Evolutionary conservation across 768 basidiomycete genomes (phyloP).

Genomic region (Mycena latifolia): DNA sequence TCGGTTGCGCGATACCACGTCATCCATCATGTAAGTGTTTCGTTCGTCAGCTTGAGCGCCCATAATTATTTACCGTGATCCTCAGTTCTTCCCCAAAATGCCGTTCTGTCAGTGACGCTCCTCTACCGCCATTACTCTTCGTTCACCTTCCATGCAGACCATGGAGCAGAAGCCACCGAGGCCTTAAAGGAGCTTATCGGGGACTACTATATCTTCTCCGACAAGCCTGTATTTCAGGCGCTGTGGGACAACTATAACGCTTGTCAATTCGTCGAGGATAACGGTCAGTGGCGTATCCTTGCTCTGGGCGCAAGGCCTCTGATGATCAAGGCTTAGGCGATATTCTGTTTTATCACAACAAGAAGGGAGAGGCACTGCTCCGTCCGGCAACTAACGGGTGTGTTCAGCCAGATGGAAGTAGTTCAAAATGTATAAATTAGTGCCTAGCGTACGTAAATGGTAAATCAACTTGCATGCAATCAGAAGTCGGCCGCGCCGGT

Average conservation of each 20-base stretch:
- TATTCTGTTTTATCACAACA: constrained; percentile 30
- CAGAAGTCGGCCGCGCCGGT: no score
- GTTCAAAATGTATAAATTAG: no score
- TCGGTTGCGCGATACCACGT: constrained; percentile 74
- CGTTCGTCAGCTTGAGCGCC: background rate
- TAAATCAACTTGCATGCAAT: no score
- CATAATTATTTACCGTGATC: background rate
- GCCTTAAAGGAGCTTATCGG: constrained; percentile 46
- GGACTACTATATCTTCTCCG: constrained; percentile 43
- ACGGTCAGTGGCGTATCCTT: no score
- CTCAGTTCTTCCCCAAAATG: constrained; percentile 70
- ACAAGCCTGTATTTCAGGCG: constrained; percentile 44
- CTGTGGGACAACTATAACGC: constrained; percentile 48
- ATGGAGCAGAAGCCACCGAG: constrained; percentile 45
- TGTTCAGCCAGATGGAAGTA: no score
- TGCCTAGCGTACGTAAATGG: no score
- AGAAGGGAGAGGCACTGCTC: constrained; percentile 11
- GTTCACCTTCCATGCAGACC: constrained; percentile 19
- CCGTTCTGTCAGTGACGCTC: constrained; percentile 54
- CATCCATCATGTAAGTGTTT: constrained; percentile 64
- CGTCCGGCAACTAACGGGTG: no score
- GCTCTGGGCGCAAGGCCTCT: background rate
- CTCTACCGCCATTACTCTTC: background rate
- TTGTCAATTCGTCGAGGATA: constrained; percentile 52
- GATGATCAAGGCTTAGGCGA: constrained; percentile 8